phyloP scores from a whole-genome alignment of 805 yeast species.

The Ogataea siamensis region DNA sequence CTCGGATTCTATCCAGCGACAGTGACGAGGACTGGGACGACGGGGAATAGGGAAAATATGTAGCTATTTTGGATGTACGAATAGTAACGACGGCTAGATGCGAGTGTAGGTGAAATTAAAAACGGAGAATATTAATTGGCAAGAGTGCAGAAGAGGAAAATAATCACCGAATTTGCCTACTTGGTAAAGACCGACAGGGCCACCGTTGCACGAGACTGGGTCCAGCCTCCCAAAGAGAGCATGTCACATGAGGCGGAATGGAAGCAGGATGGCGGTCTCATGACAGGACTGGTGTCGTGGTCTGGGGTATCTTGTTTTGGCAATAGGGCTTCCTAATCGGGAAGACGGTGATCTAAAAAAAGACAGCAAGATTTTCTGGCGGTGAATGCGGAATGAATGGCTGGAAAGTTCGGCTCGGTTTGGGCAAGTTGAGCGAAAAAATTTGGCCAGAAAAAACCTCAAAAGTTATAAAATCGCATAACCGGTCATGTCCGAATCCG shows the following conservation, averaged over 20 bases:
- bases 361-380: constrained; percentile 1
- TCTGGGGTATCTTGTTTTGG: constrained; percentile 6
- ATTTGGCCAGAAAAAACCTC: constrained; percentile 10
- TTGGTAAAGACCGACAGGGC: neutral
- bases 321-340: neutral
- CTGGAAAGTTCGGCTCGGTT: constrained; percentile 11
- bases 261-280: neutral
- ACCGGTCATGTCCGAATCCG: constrained; percentile 8
- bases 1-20: constrained; percentile 2
- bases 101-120: constrained; percentile 1
- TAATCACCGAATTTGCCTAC: constrained; percentile 3
- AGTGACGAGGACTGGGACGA: constrained; percentile 2
- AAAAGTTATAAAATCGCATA: constrained; percentile 2
- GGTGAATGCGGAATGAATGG: constrained; percentile 2
- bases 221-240: neutral
- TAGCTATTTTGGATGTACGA: too few species aligned
- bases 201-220: neutral
- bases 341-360: constrained; percentile 5
- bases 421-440: constrained; percentile 5
- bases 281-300: neutral
- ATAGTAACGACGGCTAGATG: neutral
- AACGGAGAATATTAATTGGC: constrained; percentile 1
- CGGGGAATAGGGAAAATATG: too few species aligned
- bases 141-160: neutral
- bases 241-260: neutral